phyloP scores from a whole-genome alignment of 108 stramenopile species.

The Cyclostephanos tholiformis region DNA sequence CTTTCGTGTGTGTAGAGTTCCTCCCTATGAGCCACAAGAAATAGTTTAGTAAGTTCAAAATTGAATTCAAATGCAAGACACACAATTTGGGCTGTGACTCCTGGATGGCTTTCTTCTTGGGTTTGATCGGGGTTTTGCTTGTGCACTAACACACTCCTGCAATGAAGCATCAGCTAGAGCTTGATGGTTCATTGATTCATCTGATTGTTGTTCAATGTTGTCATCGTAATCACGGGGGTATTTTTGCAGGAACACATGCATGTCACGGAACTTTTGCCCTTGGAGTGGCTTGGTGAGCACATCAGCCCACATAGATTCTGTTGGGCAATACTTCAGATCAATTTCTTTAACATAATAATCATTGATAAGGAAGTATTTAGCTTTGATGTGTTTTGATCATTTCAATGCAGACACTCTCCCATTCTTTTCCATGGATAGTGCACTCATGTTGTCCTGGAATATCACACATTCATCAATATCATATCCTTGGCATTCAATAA shows the following conservation, averaged over 20 bases:
- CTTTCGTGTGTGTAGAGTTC: no score
- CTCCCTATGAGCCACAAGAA: no score
- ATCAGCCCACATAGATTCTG: constrained; percentile 12
- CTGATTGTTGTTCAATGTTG: not conserved
- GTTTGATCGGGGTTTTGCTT: no score
- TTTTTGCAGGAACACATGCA: not conserved
- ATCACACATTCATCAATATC: constrained; percentile 27
- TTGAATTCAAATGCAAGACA: no score
- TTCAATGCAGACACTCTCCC: constrained; percentile 9
- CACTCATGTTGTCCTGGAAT: constrained; percentile 25
- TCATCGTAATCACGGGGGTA: constrained; percentile 6
- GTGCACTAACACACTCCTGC: no score
- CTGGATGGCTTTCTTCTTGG: no score
- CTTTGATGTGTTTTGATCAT: constrained; percentile 24
- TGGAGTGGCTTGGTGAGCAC: constrained; percentile 23
- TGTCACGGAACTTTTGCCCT: constrained; percentile 1
- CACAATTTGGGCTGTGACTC: no score
- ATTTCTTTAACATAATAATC: constrained; percentile 6
- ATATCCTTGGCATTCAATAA: constrained; percentile 54
- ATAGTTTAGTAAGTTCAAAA: no score
- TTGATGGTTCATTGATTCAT: not conserved
- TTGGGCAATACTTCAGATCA: not conserved
- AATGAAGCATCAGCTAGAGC: no score
- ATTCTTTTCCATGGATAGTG: constrained; percentile 17
- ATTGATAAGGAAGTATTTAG: constrained; percentile 16